A percentile compares a stretch with the other conserved stretches of the same genome.
Evolutionary conservation across 2,329 filamentous ascomycete genomes (phyloP).

Genomic region (Dryadomyces quercivorus): DNA sequence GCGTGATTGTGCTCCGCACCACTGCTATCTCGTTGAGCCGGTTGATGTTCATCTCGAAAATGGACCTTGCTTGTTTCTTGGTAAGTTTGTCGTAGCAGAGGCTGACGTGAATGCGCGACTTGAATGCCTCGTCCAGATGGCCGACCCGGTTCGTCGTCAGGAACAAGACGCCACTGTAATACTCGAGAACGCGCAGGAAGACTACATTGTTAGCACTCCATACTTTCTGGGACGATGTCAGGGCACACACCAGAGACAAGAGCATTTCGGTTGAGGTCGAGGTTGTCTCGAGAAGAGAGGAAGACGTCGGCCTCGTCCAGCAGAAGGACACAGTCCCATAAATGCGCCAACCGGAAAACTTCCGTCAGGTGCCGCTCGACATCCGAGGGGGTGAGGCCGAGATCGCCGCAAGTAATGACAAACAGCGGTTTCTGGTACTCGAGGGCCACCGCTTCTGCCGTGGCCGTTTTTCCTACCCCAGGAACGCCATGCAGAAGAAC

Average conservation of each 20-base stretch:
- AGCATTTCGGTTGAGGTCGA: conserved; percentile 18
- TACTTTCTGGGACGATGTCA: too few species aligned
- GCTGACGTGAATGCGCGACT: conserved; percentile 32
- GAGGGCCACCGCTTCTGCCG: conserved; percentile 24
- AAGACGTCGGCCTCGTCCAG: conserved; percentile 16
- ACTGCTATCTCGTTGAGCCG: conserved; percentile 1
- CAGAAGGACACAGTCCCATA: conserved; percentile 9
- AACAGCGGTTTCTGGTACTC: conserved; percentile 31
- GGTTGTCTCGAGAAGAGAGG: conserved; percentile 10
- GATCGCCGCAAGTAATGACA: conserved; percentile 35
- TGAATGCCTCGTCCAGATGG: conserved; percentile 35
- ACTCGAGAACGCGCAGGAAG: conserved; percentile 33
- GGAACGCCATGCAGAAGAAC: conserved; percentile 33
- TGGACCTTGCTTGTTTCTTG: conserved; percentile 6
- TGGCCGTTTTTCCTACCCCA: conserved; percentile 36
- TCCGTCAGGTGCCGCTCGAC: conserved; percentile 17
- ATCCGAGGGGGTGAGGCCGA: conserved; percentile 24
- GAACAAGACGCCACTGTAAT: conserved; percentile 34
- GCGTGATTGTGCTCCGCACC: background rate
- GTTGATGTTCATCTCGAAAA: conserved; percentile 12
- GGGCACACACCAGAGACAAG: conserved; percentile 18
- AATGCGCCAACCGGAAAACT: conserved; percentile 10
- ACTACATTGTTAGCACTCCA: too few species aligned
- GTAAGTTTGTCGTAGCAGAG: conserved; percentile 24
- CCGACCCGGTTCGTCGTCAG: conserved; percentile 39